phyloP scores from a whole-genome alignment of 306 rosid species.

The Malus sieversii region DNA sequence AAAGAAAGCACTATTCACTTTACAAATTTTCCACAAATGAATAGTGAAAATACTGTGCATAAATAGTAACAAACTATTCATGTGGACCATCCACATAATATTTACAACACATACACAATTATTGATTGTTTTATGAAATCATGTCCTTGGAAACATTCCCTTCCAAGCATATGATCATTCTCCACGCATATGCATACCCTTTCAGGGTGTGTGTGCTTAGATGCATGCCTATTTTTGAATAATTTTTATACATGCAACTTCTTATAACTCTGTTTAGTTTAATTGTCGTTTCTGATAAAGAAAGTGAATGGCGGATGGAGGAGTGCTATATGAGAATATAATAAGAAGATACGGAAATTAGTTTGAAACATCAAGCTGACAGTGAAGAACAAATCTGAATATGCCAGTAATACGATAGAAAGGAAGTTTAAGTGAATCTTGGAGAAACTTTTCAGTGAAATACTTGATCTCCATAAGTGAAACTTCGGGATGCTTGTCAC shows the following conservation, averaged over 20 bases:
- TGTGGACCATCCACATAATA: too few species aligned
- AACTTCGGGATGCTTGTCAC: constrained; percentile 94
- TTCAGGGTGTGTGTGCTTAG: not conserved
- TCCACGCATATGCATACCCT: not conserved
- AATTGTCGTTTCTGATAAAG: not conserved
- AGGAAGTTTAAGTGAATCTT: constrained; percentile 21
- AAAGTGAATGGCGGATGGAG: not conserved
- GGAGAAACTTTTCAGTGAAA: constrained; percentile 85
- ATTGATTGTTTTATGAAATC: not conserved
- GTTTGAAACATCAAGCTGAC: not conserved
- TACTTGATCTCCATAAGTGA: constrained; percentile 93
- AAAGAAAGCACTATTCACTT: too few species aligned
- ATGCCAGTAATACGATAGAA: not conserved
- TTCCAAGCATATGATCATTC: not conserved
- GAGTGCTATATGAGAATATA: not conserved
- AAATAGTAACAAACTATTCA: too few species aligned
- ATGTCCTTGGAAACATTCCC: not conserved
- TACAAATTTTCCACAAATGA: too few species aligned
- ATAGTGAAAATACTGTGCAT: too few species aligned
- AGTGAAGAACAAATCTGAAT: not conserved
- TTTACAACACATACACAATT: too few species aligned
- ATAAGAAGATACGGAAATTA: not conserved
- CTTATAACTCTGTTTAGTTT: not conserved
- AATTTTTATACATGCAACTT: not conserved
- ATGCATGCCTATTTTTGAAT: not conserved